A percentile compares a stretch with the other conserved stretches of the same genome.
These are phyloP conservation scores for Diaporthe sp. DNA, from an alignment of 2,329 filamentous ascomycete species.

Conservation along the genomic window DNA sequence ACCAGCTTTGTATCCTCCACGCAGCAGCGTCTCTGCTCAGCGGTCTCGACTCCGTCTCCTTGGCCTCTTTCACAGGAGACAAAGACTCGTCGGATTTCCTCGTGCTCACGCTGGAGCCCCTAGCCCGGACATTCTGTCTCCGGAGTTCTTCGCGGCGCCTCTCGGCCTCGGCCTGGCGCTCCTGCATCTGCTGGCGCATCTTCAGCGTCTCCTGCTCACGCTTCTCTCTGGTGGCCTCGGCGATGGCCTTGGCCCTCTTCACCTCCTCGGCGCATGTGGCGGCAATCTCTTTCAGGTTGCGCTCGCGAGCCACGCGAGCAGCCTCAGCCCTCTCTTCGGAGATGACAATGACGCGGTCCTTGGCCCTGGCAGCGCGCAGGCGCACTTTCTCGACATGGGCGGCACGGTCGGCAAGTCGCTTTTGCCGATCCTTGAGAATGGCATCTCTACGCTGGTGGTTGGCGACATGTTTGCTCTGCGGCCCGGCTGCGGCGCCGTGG, in stretches of 20 bases:
- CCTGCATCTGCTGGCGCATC: constrained; percentile 81
- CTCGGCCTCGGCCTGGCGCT: constrained; percentile 83
- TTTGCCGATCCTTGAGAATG: constrained; percentile 84
- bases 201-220: constrained; percentile 80
- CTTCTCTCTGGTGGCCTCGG: constrained; percentile 84
- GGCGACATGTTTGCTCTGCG: constrained; percentile 82
- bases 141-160: constrained; percentile 75
- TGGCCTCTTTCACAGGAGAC: constrained; percentile 63
- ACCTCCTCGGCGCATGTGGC: constrained; percentile 87
- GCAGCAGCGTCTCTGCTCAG: constrained; percentile 74
- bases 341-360: constrained; percentile 74
- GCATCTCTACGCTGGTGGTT: constrained; percentile 84
- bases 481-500: constrained; percentile 67
- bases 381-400: constrained; percentile 88
- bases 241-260: constrained; percentile 84
- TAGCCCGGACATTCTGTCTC: constrained; percentile 65
- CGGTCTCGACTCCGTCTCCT: constrained; percentile 58
- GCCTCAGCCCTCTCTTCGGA: constrained; percentile 84
- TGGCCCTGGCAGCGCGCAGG: constrained; percentile 79
- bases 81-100: constrained; percentile 63
- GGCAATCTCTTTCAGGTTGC: constrained; percentile 84
- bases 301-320: constrained; percentile 82
- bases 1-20: constrained; percentile 76
- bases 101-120: constrained; percentile 53
- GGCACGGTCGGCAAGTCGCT: constrained; percentile 82